phyloP scores from a whole-genome alignment of 2,329 filamentous ascomycete species.

The Cladosporium oxysporum region DNA sequence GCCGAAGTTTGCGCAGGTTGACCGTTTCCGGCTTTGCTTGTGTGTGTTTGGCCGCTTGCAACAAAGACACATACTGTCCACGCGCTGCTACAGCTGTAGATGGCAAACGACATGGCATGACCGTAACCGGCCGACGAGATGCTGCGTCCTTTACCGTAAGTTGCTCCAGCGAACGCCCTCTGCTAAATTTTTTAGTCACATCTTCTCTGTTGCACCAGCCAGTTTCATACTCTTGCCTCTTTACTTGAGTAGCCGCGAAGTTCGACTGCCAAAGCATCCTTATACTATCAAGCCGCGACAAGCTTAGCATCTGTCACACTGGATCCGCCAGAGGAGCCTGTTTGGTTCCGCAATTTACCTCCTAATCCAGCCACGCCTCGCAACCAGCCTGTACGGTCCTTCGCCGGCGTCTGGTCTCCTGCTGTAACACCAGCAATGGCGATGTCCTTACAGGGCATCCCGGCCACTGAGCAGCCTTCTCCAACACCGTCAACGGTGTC shows the following conservation, averaged over 20 bases:
- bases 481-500: conserved; percentile 24
- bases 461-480: conserved; percentile 33
- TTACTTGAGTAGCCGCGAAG: background rate
- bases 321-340: conserved; percentile 35
- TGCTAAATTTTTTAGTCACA: background rate
- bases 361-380: conserved; percentile 25
- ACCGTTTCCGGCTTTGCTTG: conserved; percentile 21
- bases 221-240: background rate
- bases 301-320: conserved; percentile 24
- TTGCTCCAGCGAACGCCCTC: background rate
- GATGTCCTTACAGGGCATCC: conserved; percentile 27
- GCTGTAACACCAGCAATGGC: conserved; percentile 24
- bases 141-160: background rate
- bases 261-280: background rate
- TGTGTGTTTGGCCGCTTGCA: conserved; percentile 30
- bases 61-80: conserved; percentile 27
- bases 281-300: background rate
- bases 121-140: background rate
- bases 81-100: background rate
- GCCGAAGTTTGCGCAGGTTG: background rate
- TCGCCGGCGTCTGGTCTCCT: conserved; percentile 17
- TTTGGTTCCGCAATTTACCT: conserved; percentile 35
- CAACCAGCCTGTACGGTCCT: conserved; percentile 16
- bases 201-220: background rate
- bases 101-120: conserved; percentile 11